Evolutionary conservation across 2,329 filamentous ascomycete genomes (phyloP).

Genomic region (Talaromyces pinophilus): DNA sequence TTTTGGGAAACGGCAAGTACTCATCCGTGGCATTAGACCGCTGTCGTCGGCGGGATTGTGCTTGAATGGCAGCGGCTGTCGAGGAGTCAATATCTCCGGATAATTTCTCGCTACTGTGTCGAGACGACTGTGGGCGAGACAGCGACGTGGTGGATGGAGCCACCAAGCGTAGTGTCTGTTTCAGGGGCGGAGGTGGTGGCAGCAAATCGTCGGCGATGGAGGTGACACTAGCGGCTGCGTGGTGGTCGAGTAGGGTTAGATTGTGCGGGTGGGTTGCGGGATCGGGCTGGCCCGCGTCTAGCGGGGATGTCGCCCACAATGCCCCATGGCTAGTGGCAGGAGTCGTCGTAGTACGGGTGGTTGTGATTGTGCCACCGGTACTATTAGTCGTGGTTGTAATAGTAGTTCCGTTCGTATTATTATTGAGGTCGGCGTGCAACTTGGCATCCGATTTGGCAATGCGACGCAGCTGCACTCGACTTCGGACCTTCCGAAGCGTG

Average conservation of each 20-base stretch:
- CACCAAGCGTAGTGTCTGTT: slow-evolving; percentile 40
- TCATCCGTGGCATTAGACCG: slow-evolving; percentile 32
- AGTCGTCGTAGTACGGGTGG: neutral
- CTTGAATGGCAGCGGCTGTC: slow-evolving; percentile 39
- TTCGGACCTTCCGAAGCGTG: slow-evolving; percentile 44
- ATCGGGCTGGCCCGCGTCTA: slow-evolving; percentile 15
- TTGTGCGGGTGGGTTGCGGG: neutral
- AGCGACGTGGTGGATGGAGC: slow-evolving; percentile 41
- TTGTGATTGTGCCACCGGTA: neutral
- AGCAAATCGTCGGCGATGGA: slow-evolving; percentile 33
- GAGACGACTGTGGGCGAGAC: slow-evolving; percentile 31
- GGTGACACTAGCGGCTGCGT: slow-evolving; percentile 22
- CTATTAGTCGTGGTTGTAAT: slow-evolving; percentile 15
- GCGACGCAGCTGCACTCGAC: slow-evolving; percentile 40
- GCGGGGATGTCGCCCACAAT: slow-evolving; percentile 5
- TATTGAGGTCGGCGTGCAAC: slow-evolving; percentile 31
- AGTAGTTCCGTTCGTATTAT: slow-evolving; percentile 23
- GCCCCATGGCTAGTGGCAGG: neutral
- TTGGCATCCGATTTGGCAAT: slow-evolving; percentile 41
- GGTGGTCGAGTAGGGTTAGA: slow-evolving; percentile 9
- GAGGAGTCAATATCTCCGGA: slow-evolving; percentile 37
- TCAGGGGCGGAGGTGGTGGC: slow-evolving; percentile 25
- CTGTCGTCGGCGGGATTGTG: slow-evolving; percentile 37
- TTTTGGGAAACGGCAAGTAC: slow-evolving; percentile 27
- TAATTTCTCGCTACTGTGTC: slow-evolving; percentile 29